Base-by-base conservation (phyloP, 768 basidiomycete species). In the Sporobolomyces roseus region DNA sequence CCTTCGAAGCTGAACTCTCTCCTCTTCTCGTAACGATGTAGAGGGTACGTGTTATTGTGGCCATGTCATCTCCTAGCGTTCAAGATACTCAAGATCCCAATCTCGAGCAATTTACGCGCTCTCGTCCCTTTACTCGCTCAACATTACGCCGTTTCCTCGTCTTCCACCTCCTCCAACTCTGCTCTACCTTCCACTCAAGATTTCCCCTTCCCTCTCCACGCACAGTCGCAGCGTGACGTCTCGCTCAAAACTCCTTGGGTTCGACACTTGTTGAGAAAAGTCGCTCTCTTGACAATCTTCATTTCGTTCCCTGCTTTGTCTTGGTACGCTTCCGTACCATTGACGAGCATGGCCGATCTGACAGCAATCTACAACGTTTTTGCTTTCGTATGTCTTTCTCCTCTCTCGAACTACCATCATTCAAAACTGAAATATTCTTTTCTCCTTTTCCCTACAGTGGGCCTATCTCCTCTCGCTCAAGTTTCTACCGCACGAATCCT, bases 391-490 rank as follows among this genome's bases (percentile, higher is more conserved):
- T 8, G 68, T n/a, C n/a, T n/a, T n/a, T 27, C 36, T 30, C 30
- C 58, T 38, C 36, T 23, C 66, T 35, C 70, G 74, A 58, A 27
- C 55, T 35, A 61, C 9, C 19, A n/a, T n/a, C n/a, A n/a, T 4
- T 12, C 38, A 30, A 25, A 17, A 32, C 82, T 91, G 32, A 88
- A 86, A 72, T 90, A 93, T 78, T 93, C 91, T 36, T 78, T 0
- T 92, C 32, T 91, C 89, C 86, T 76, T 88, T 12, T 90, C 89
- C 74, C 90, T 17, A 1, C 93, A 97, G 80, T 93, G 91, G 78
- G 89, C 90, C 8, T 98, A 97, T 77, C 77, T 91, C 32, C 84
- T 97, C 77, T 84, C 87, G n/a, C 85, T 93, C 68, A 43, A 77
- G 45, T 70, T 79, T 30, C 71, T 79, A 4, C 74, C 43, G 70